These are phyloP conservation scores for Capsicum pubescens DNA, from an alignment of 257 asterid species.

Conservation along the genomic window DNA sequence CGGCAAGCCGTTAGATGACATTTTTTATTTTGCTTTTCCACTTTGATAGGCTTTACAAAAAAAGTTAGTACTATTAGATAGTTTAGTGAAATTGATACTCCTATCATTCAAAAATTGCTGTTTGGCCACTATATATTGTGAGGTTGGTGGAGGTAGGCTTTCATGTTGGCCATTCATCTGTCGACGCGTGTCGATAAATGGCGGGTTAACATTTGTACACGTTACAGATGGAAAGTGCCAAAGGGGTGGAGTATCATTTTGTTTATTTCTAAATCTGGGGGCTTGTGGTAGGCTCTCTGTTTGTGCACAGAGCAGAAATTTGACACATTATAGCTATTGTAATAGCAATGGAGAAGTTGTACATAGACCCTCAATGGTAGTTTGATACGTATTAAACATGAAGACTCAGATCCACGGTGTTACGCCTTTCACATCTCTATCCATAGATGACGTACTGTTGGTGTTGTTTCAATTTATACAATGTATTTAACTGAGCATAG, in stretches of 20 bases:
- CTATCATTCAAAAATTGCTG: not conserved
- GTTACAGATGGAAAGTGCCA: conserved; percentile 27
- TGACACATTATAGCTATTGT: not conserved
- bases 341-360: not conserved
- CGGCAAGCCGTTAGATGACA: conserved; percentile 30
- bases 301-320: not conserved
- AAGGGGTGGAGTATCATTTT: conserved; percentile 12
- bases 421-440: no score
- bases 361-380: not conserved
- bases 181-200: not conserved
- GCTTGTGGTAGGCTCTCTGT: not conserved
- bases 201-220: conserved; percentile 43
- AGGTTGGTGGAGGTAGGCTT: not conserved
- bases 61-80: not conserved
- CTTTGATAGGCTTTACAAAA: conserved; percentile 13
- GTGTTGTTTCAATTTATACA: no score
- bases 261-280: conserved; percentile 33
- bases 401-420: not conserved
- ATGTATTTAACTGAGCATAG: no score
- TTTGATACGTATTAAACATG: not conserved
- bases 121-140: conserved; percentile 15
- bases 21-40: conserved; percentile 5
- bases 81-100: not conserved
- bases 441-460: no score
- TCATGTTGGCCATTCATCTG: conserved; percentile 30